These are phyloP conservation scores for Dissophora ornata DNA, from an alignment of 192 early-diverging fungal genomes.

Conservation along the genomic window DNA sequence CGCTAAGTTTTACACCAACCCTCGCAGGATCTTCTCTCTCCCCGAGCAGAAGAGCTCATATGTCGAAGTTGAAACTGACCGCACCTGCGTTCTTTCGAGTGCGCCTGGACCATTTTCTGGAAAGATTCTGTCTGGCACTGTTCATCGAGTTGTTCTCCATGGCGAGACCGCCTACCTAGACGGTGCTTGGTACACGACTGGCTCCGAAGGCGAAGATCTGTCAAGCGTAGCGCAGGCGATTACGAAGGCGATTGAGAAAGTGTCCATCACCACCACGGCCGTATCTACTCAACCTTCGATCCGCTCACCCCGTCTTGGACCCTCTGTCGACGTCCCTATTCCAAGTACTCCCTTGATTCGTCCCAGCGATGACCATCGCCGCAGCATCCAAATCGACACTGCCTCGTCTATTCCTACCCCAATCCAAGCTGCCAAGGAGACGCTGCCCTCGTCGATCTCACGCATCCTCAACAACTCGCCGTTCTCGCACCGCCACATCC, in stretches of 20 bases:
- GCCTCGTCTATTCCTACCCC: conserved; percentile 6
- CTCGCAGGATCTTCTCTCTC: conserved; percentile 91
- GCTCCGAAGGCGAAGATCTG: conserved; percentile 59
- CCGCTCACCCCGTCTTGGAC: conserved; percentile 47
- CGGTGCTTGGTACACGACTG: conserved; percentile 65
- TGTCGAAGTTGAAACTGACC: conserved; percentile 93
- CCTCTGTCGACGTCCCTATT: conserved; percentile 17
- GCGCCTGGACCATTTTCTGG: conserved; percentile 68
- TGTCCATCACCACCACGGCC: conserved; percentile 8
- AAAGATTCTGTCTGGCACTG: conserved; percentile 71
- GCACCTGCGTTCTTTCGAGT: conserved; percentile 62
- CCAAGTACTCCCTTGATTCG: conserved; percentile 19
- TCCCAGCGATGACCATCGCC: conserved; percentile 23
- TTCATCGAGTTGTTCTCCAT: conserved; percentile 91
- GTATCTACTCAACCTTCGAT: neutral
- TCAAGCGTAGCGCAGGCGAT: conserved; percentile 55
- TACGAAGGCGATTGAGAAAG: conserved; percentile 41
- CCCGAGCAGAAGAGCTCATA: conserved; percentile 94
- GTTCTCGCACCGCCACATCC: conserved; percentile 94
- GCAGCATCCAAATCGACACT: conserved; percentile 27
- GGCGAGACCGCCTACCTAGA: conserved; percentile 91
- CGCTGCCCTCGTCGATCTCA: conserved; percentile 17
- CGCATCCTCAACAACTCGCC: conserved; percentile 76
- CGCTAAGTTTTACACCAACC: conserved; percentile 83
- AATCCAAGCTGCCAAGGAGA: conserved; percentile 3